phyloP scores from a whole-genome alignment of 257 asterid species.

The Craterostigma plantagineum region DNA sequence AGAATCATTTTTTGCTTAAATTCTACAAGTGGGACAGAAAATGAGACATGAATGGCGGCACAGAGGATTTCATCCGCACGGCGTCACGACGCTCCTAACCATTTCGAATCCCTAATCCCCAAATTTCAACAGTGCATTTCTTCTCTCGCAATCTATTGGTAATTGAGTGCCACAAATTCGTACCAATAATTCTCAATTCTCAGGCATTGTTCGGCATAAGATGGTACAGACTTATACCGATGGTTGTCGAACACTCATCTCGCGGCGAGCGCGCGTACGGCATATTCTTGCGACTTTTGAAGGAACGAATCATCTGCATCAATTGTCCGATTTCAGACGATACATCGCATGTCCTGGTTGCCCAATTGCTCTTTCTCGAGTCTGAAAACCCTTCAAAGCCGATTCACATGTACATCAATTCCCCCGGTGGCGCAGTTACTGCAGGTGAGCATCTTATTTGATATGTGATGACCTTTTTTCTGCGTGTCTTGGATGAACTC shows the following conservation, averaged over 20 bases:
- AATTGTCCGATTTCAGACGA: conserved; percentile 80
- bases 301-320: conserved; percentile 84
- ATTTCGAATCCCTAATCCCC: no score
- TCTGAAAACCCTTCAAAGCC: conserved; percentile 88
- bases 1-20: no score
- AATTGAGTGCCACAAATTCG: no score
- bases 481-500: no score
- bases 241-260: conserved; percentile 89
- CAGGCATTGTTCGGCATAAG: conserved; percentile 11
- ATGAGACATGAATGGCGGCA: no score
- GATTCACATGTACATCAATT: conserved; percentile 79
- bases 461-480: background rate
- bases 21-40: no score
- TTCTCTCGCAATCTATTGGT: no score
- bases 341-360: conserved; percentile 81
- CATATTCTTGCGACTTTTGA: conserved; percentile 69
- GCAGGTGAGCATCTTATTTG: no score
- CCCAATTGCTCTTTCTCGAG: conserved; percentile 85
- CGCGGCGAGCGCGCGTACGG: conserved; percentile 90
- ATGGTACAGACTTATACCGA: conserved; percentile 51
- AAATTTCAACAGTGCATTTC: no score
- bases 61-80: no score
- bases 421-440: conserved; percentile 88
- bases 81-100: no score
- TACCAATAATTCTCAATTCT: no score